phyloP scores from a whole-genome alignment of 2,329 filamentous ascomycete species.

The Microdochium nivale region DNA sequence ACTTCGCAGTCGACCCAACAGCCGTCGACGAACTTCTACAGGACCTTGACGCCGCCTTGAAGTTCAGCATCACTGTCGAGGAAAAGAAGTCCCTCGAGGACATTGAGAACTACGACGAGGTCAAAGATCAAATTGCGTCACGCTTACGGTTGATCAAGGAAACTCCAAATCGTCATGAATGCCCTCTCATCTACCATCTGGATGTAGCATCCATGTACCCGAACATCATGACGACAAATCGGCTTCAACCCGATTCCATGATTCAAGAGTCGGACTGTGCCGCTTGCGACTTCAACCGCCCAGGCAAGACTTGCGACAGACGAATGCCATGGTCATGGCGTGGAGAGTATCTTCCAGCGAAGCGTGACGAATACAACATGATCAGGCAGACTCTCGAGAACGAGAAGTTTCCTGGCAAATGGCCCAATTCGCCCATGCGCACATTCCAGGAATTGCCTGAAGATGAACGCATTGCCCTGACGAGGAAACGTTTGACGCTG shows the following conservation, averaged over 20 bases:
- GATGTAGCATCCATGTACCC: conserved; percentile 99
- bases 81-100: conserved; percentile 77
- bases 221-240: conserved; percentile 99
- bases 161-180: conserved; percentile 76
- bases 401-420: conserved; percentile 80
- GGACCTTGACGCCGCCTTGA: conserved; percentile 81
- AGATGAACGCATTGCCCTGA: conserved; percentile 73
- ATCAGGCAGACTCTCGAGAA: conserved; percentile 86
- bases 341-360: conserved; percentile 93
- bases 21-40: conserved; percentile 83
- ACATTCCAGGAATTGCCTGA: conserved; percentile 72
- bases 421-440: conserved; percentile 58
- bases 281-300: conserved; percentile 95
- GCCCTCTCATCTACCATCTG: conserved; percentile 91
- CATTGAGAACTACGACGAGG: conserved; percentile 72
- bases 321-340: conserved; percentile 95
- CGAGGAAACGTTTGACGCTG: conserved; percentile 80
- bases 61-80: conserved; percentile 79
- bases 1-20: conserved; percentile 81
- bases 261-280: conserved; percentile 93
- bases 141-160: conserved; percentile 65
- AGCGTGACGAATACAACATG: conserved; percentile 99
- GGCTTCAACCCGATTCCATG: conserved; percentile 97
- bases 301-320: conserved; percentile 93
- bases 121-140: conserved; percentile 73